Base-by-base conservation (phyloP, 2,329 filamentous ascomycete genomes). In the Tolypocladium amazonense region DNA sequence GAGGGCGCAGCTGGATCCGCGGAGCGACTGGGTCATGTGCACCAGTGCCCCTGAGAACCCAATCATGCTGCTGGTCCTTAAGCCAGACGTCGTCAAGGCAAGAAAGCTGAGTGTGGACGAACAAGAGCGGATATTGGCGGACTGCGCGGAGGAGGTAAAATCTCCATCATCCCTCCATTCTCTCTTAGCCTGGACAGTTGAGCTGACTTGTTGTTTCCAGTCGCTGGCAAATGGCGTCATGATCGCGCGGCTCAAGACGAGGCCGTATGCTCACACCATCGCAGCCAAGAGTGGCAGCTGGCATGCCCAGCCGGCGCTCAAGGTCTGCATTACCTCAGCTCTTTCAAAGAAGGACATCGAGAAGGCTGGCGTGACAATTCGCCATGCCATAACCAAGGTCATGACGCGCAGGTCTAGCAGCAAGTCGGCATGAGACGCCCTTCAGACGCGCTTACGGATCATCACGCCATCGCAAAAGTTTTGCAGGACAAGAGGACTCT, bases 261-360 rank as follows among this genome's bases (percentile, higher is more conserved):
- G 89, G 70, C 89, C 91, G 1, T 81, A 88, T 62, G 78, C 82
- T 56, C 76, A 79, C 56, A 76, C 84, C 43, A 83, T 87, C 53
- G 84, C 84, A 56, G 81, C 85, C 18, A 88, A 88, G 69, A 88
- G 92, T 61, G 81, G 84, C 52, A 81, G 81, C 41, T 90, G 88
- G 78, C 82, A 84, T 62, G 79, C 87, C n/a, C 81, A 84, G 66
- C 90, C 94, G 12, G 90, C 91, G 0, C 81, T 99, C 63, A 97
- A 97, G 76, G 84, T 97, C 15, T 97, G 93, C 70, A 80, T 97
- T 58, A 96, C 92, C 0, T 89, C 85, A 6, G 94, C 89, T 1
- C 77, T 99, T 63, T 89, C 89, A 30, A 95, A 89, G 79, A 97
- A 96, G 77, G 94, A 99, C 73, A 89, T 92, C 59, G 95, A 99